Conservation (phyloP, 148 eudicot species). For the Chenopodium berlandieri region DNA sequence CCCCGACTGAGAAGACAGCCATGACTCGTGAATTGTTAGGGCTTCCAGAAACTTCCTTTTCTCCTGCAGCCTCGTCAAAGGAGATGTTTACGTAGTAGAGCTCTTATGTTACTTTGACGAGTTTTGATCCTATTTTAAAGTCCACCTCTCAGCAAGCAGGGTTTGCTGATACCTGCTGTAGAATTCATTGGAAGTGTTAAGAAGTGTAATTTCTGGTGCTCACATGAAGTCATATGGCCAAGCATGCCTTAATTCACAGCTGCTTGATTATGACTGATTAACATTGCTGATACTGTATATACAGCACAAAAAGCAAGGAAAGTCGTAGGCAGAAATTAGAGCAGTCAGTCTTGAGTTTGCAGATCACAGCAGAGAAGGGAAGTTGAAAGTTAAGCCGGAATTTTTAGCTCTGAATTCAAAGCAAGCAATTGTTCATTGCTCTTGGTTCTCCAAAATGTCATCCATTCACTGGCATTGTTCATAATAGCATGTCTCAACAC, state of each 20-base stretch:
- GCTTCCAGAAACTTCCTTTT: conserved; percentile 24
- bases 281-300: conserved; percentile 29
- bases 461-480: conserved; percentile 2
- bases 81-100: conserved; percentile 12
- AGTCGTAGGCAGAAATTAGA: neutral
- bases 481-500: conserved; percentile 9
- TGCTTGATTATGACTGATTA: neutral
- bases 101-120: conserved; percentile 13
- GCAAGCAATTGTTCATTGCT: neutral
- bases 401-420: neutral
- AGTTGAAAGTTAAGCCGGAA: neutral
- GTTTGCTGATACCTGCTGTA: conserved; percentile 2
- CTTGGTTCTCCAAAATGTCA: neutral
- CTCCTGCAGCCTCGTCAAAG: conserved; percentile 3
- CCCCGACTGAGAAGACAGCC: conserved; percentile 22
- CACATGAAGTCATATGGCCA: conserved; percentile 1
- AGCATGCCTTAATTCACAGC: conserved; percentile 6
- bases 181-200: neutral
- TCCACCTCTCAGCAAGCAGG: neutral
- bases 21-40: conserved; percentile 17
- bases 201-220: neutral
- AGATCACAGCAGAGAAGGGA: neutral
- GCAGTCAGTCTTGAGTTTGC: neutral
- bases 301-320: conserved; percentile 20
- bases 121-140: neutral